Percentiles rank a stretch among this genome's conserved stretches.
phyloP scores from a whole-genome alignment of 169 alveolate genomes.

The Perkinsus chesapeaki region DNA sequence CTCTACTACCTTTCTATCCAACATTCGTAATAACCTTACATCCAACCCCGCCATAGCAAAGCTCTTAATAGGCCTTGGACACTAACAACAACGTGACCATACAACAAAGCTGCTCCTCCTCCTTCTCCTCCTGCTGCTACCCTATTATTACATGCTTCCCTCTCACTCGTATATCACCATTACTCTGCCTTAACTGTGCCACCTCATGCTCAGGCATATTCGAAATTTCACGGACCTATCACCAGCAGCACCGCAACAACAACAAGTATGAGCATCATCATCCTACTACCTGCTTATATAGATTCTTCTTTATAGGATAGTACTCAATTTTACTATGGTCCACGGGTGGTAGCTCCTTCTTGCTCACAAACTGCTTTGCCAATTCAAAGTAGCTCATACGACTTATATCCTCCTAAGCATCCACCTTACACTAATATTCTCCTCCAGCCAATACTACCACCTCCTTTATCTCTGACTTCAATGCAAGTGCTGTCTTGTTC shows the following conservation, averaged over 20 bases:
- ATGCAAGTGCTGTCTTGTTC: not conserved
- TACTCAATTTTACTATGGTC: slow-evolving; percentile 69
- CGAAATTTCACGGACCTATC: slow-evolving; percentile 37
- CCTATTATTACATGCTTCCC: slow-evolving; percentile 66
- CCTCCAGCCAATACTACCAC: slow-evolving; percentile 1
- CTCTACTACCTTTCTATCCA: slow-evolving; percentile 49
- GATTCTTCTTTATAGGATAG: slow-evolving; percentile 68
- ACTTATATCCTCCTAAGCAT: not conserved
- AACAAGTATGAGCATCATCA: not conserved
- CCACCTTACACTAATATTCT: not conserved
- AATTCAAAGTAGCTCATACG: not conserved
- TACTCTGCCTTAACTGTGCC: slow-evolving; percentile 60
- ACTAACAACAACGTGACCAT: not conserved
- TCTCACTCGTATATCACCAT: slow-evolving; percentile 72
- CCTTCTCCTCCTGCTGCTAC: not conserved
- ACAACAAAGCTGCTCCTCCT: not conserved
- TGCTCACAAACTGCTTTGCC: slow-evolving; percentile 34
- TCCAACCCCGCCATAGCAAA: slow-evolving; percentile 92
- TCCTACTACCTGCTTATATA: slow-evolving; percentile 75
- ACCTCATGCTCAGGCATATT: slow-evolving; percentile 69
- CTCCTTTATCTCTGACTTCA: slow-evolving; percentile 16
- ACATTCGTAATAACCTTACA: slow-evolving; percentile 65
- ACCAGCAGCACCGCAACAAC: not conserved
- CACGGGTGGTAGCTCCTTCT: slow-evolving; percentile 67
- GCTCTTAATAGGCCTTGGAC: slow-evolving; percentile 84